Evolutionary conservation across 169 alveolate genomes (phyloP).

Genomic region (Eimeria falciformis): DNA sequence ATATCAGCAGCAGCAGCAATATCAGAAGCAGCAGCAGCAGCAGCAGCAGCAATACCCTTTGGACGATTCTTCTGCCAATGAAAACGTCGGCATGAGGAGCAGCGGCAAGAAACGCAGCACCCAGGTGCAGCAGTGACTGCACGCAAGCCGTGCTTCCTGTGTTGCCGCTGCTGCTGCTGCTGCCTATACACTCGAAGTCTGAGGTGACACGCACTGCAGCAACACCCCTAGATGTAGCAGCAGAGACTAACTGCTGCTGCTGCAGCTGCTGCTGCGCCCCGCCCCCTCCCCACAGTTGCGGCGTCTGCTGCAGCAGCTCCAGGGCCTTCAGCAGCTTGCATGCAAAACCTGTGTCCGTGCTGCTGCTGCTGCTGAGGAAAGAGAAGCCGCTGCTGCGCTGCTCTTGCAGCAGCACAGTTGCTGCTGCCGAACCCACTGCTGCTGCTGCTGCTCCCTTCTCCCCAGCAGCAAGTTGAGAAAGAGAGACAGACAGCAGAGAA

Average conservation of each 20-base stretch:
- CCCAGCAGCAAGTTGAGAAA: conserved; percentile 60
- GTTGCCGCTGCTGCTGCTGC: conserved; percentile 42
- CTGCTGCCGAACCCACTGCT: background rate
- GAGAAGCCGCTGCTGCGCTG: conserved; percentile 24
- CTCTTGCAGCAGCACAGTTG: background rate
- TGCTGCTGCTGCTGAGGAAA: conserved; percentile 18
- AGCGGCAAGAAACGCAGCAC: background rate
- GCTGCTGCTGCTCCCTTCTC: conserved; percentile 25
- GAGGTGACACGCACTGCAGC: conserved; percentile 41
- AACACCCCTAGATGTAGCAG: background rate
- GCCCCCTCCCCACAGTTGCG: conserved; percentile 64
- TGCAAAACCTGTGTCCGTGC: conserved; percentile 27
- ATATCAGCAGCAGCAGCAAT: background rate
- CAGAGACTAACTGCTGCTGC: background rate
- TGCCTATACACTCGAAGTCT: background rate
- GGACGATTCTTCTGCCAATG: conserved; percentile 32
- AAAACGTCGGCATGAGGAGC: conserved; percentile 42
- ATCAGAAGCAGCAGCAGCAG: conserved; percentile 7
- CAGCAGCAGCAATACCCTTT: conserved; percentile 17
- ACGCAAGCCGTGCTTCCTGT: conserved; percentile 46
- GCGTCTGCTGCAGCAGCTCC: conserved; percentile 71
- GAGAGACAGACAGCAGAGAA: background rate
- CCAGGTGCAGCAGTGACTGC: conserved; percentile 43
- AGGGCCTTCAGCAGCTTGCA: conserved; percentile 45
- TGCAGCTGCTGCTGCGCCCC: conserved; percentile 69